phyloP scores from a whole-genome alignment of 805 yeast species.

The Saccharomycopsis babjevae region DNA sequence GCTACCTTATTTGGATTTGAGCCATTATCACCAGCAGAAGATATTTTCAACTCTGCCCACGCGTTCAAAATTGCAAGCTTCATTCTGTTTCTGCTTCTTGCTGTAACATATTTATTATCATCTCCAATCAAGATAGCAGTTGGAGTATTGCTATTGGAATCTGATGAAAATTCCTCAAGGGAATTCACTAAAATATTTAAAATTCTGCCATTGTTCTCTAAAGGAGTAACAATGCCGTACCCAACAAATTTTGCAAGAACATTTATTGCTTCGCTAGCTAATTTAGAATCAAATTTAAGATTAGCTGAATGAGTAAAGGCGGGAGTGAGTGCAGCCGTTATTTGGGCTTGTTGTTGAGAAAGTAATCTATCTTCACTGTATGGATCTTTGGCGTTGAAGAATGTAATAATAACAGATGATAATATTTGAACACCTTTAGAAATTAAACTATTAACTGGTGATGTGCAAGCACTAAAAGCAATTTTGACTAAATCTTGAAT shows the following conservation, averaged over 20 bases:
- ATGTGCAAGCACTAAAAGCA: conserved; percentile 73
- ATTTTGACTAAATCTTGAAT: conserved; percentile 63
- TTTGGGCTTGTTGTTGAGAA: conserved; percentile 92
- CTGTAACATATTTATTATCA: conserved; percentile 39
- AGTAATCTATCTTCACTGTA: conserved; percentile 60
- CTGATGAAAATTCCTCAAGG: conserved; percentile 41
- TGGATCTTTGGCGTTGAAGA: conserved; percentile 58
- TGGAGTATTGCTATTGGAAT: conserved; percentile 14
- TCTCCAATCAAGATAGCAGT: conserved; percentile 14
- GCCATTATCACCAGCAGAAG: conserved; percentile 23
- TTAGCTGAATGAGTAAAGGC: conserved; percentile 53
- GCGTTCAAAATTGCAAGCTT: conserved; percentile 55
- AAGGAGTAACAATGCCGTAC: conserved; percentile 39
- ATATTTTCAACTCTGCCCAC: conserved; percentile 55
- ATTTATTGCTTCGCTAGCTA: conserved; percentile 68
- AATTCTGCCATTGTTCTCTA: conserved; percentile 42
- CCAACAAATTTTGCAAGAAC: conserved; percentile 70
- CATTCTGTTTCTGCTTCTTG: conserved; percentile 39
- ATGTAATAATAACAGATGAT: conserved; percentile 49
- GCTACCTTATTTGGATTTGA: conserved; percentile 28
- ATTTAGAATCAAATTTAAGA: conserved; percentile 45
- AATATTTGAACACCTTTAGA: conserved; percentile 57
- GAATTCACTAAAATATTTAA: conserved; percentile 55
- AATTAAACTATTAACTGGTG: conserved; percentile 51
- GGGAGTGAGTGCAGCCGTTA: conserved; percentile 80